Evolutionary conservation across 768 basidiomycete genomes (phyloP).

Genomic region (Mycena metata): DNA sequence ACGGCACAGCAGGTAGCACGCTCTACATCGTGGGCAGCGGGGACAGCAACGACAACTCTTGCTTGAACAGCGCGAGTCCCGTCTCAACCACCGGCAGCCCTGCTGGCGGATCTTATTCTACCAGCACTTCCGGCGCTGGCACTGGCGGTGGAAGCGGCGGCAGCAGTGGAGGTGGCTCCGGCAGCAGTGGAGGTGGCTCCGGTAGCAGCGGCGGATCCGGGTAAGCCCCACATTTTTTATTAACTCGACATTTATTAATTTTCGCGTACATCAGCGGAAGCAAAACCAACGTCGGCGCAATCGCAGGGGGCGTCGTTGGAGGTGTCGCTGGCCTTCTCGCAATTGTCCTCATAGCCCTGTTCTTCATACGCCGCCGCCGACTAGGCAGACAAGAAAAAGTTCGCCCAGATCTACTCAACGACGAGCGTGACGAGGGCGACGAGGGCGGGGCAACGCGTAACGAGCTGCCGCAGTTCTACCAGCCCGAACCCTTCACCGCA

Average conservation of each 20-base stretch:
- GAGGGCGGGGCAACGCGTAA: slow-evolving; percentile 44
- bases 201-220: slow-evolving; percentile 39
- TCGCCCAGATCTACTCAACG: slow-evolving; percentile 77
- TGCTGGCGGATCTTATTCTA: slow-evolving; percentile 81
- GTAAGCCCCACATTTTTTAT: background rate
- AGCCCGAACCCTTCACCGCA: slow-evolving; percentile 82
- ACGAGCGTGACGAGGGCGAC: slow-evolving; percentile 52
- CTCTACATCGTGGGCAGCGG: slow-evolving; percentile 69
- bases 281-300: slow-evolving; percentile 59
- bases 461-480: slow-evolving; percentile 78
- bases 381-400: slow-evolving; percentile 60
- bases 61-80: slow-evolving; percentile 72
- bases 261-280: slow-evolving; percentile 12
- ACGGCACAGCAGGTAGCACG: slow-evolving; percentile 77
- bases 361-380: slow-evolving; percentile 65
- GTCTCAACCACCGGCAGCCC: slow-evolving; percentile 84
- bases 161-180: slow-evolving; percentile 23
- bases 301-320: slow-evolving; percentile 69
- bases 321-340: slow-evolving; percentile 66
- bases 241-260: background rate
- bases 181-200: slow-evolving; percentile 40
- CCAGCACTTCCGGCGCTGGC: slow-evolving; percentile 49
- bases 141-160: slow-evolving; percentile 18
- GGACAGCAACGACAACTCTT: slow-evolving; percentile 62
- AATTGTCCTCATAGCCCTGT: slow-evolving; percentile 56